phyloP scores from a whole-genome alignment of 1,139 yeast genomes.

The Citeromyces siamensis region DNA sequence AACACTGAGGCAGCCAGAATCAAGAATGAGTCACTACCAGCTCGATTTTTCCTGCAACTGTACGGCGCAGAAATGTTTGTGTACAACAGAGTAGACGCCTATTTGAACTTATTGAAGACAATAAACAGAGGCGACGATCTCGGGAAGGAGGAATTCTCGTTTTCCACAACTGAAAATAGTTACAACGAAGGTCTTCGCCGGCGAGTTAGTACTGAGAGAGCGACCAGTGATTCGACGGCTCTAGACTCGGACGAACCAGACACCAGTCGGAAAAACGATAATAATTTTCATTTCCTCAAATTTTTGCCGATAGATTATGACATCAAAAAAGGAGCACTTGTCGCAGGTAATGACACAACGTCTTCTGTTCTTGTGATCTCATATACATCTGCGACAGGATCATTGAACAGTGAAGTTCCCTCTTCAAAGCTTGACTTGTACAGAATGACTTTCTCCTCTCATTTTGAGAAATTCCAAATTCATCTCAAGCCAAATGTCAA shows the following conservation, averaged over 20 bases:
- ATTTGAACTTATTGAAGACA: conserved; percentile 48
- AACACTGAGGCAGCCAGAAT: conserved; percentile 21
- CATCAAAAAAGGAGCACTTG: conserved; percentile 3
- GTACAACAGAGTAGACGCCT: conserved; percentile 70
- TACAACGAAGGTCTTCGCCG: not conserved
- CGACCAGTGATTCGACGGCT: not conserved
- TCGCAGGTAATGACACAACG: conserved; percentile 3
- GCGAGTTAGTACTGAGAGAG: not conserved
- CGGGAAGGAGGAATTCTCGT: not conserved
- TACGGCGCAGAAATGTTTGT: conserved; percentile 77
- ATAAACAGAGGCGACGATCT: conserved; percentile 14
- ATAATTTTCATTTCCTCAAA: not conserved
- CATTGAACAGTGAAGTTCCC: not conserved
- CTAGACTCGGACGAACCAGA: not conserved
- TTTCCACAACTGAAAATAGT: not conserved
- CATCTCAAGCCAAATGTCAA: not conserved
- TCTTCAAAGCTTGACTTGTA: conserved; percentile 2
- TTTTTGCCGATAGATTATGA: conserved; percentile 6
- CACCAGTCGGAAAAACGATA: not conserved
- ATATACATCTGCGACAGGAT: not conserved
- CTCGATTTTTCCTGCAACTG: conserved; percentile 44
- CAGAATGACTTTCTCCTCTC: not conserved
- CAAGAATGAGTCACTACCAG: conserved; percentile 36
- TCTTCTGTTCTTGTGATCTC: not conserved
- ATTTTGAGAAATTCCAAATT: not conserved